Evolutionary conservation across 495 filamentous ascomycete genomes (phyloP), one percentile per base, ranked within the genome.

Genomic region (Physcia stellaris): DNA sequence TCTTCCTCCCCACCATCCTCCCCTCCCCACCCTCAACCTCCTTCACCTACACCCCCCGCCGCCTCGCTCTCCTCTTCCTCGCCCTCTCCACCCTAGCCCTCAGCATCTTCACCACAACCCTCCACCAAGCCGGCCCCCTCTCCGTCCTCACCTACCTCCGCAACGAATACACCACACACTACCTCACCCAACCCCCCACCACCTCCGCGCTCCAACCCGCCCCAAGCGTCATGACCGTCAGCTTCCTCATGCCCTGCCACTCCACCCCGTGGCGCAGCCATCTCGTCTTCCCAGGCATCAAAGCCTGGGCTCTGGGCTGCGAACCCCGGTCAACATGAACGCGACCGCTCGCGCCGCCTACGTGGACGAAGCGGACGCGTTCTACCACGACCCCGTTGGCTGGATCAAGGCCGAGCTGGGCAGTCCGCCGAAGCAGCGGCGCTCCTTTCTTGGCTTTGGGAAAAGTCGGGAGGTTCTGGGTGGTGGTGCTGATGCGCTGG

Each of bases 221-320:
- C 44, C 32, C 44, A 28, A 27, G 49, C 35, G 24, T 52, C 45
- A 75, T 79, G 21, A 85, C 83, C 26, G 79, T 75, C 5, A 83
- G 79, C 3, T 95, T 96, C 59, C 68, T 98, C n/a, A 94, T 90
- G 69, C 90, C 92, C 12, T 98, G 90, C 59, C 92, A 98, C 64
- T 82, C 80, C 47, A 95, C 87, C 6, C 88, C 90, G n/a, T 98
- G 90, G 92, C 80, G 85, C 41, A 83, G 79, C 4, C 84, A 87
- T 51, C 68, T 96, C 23, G 66, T 87, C 27, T 70, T 84, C 49
- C 71, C 83, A 1, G 59, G 61, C 31, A 76, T 94, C 20, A 60
- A 76, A 39, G 85, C 86, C 2, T 87, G 88, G 73, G 88, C 90
- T 0, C 65, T 96, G 9, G 80, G 80, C 6, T 98, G 90, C 57